Evolutionary conservation across 441 rosid genomes (phyloP).

Genomic region (Arabidopsis hybrid): DNA sequence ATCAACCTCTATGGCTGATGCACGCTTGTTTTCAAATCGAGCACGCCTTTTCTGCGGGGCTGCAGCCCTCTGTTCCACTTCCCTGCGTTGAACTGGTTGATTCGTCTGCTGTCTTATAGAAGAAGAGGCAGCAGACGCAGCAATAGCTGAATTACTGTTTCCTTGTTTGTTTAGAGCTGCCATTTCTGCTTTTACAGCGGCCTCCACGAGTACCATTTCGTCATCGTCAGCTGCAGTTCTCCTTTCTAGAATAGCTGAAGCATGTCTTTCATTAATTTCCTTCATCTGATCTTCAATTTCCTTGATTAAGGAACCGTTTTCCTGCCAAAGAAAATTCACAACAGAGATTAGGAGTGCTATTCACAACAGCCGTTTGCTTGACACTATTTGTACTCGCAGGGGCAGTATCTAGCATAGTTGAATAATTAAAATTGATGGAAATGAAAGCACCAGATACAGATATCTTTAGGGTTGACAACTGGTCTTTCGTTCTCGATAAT

Average conservation of each 20-base stretch:
- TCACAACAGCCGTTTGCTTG: not conserved
- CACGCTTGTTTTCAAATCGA: conserved; percentile 69
- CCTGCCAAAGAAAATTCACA: conserved; percentile 50
- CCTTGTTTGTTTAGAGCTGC: conserved; percentile 66
- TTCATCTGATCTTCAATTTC: conserved; percentile 91
- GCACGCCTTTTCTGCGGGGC: conserved; percentile 73
- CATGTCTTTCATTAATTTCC: conserved; percentile 78
- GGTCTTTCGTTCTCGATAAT: not conserved
- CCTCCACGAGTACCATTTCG: conserved; percentile 82
- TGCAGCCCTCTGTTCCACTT: conserved; percentile 73
- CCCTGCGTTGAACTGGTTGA: conserved; percentile 74
- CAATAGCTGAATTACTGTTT: conserved; percentile 60
- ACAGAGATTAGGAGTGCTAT: conserved; percentile 18
- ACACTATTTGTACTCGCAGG: conserved; percentile 3
- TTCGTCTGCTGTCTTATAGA: conserved; percentile 62
- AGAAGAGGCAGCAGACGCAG: conserved; percentile 74
- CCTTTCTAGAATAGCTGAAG: conserved; percentile 72
- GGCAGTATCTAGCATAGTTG: not conserved
- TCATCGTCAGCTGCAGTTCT: conserved; percentile 83
- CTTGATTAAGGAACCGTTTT: conserved; percentile 87
- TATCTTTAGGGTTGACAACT: not conserved
- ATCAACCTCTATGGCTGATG: conserved; percentile 70
- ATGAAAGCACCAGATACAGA: not conserved
- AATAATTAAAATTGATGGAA: no score
- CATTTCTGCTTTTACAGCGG: conserved; percentile 85